Percentiles rank a stretch among this genome's conserved stretches.
Conservation (phyloP, 495 filamentous ascomycete genomes). For the Xylaria curta region DNA sequence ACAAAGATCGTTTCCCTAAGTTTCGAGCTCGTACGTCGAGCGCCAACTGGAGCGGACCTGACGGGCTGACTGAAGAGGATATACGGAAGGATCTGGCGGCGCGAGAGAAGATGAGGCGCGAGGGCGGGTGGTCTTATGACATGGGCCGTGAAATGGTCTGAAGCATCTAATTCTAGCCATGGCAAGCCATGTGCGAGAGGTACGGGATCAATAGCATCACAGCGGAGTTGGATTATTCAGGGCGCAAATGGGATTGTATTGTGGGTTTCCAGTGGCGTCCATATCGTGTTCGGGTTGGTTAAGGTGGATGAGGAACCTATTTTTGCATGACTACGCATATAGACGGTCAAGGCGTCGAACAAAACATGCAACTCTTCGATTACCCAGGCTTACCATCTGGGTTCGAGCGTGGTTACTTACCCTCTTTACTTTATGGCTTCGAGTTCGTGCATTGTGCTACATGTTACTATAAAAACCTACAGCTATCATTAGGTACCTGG, state of each 20-base stretch:
- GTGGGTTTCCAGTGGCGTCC: background rate
- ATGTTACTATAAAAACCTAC: background rate
- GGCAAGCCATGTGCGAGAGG: background rate
- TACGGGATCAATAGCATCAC: conserved; percentile 15
- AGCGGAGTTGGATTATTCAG: conserved; percentile 17
- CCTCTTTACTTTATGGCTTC: background rate
- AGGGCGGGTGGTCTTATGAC: conserved; percentile 86
- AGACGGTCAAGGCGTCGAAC: background rate
- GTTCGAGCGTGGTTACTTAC: background rate
- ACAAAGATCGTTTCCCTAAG: conserved; percentile 78
- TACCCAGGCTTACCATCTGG: background rate
- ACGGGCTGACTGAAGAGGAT: conserved; percentile 88
- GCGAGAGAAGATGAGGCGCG: conserved; percentile 76
- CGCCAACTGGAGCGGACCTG: conserved; percentile 89
- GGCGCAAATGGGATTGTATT: conserved; percentile 4
- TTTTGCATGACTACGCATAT: conserved; percentile 11
- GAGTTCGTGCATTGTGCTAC: background rate
- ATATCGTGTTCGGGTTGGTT: background rate
- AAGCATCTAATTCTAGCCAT: conserved; percentile 4
- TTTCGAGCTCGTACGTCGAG: conserved; percentile 89
- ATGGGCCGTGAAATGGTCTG: conserved; percentile 51
- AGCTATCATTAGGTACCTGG: background rate
- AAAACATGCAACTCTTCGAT: background rate
- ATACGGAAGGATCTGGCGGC: conserved; percentile 80
- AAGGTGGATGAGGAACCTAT: background rate